Base-by-base conservation (phyloP, 2,329 filamentous ascomycete species). In the Hypomyces rosellus region DNA sequence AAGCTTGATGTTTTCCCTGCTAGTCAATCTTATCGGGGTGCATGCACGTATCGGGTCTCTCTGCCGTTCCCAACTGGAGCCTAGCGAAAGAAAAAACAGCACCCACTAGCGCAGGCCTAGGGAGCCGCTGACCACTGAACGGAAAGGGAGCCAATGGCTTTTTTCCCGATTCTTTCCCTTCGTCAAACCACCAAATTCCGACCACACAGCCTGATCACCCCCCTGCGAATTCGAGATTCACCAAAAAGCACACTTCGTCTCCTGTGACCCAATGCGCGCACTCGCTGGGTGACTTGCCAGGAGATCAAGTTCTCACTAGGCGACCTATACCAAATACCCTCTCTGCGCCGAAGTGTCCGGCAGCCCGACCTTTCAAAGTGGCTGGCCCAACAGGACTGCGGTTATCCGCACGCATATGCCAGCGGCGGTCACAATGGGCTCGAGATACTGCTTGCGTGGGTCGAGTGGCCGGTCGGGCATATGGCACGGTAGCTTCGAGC, bases 391-490 rank as follows among this genome's bases (percentile, higher is more conserved):
- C 67, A 58, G 65, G 69, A 58, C 64, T 67, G 65, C 72, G 74
- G 68, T 65, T 69, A 59, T 65, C 67, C 63, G 69, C 71, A 64
- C 67, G 68, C 63, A 70, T 72, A 71, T 60, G 65, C 49, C 60
- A 61, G 54, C 65, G 50, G 61, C 55, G 55, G 41, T 53, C 62
- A 50, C 50, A 46, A 75, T 77, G 75, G 59, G 61, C 57, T 41
- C 65, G 49, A 68, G 63, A 67, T 75, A 72, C 65, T 63, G 49
- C 56, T 37, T 55, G 49, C 15, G 62, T 57, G 54, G 65, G 66
- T 67, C 66, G 68, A 63, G 66, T 62, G 63, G 69, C 69, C 64
- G 63, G 59, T 54, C 61, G 64, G 56, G 55, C 55, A 54, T 64
- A 65, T 55, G 60, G 63, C 54, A 65, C 60, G 7, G 64, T 63